These are phyloP conservation scores for Penicillium janthinellum DNA, from an alignment of 2,329 filamentous ascomycete species.

Conservation along the genomic window DNA sequence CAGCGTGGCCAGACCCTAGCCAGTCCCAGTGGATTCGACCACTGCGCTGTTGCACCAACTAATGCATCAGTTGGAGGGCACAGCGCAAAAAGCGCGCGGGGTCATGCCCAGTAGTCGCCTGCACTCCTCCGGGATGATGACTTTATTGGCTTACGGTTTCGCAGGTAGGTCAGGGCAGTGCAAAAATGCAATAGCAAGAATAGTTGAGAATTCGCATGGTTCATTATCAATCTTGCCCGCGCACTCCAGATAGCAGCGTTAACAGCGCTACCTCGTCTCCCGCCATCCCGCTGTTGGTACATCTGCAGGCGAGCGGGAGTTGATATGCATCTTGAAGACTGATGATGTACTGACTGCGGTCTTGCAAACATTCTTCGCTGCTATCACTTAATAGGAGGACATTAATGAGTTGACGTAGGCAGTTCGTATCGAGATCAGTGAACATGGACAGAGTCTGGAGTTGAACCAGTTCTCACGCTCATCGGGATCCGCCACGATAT, in stretches of 20 bases:
- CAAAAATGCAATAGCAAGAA: not conserved
- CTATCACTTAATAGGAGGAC: not conserved
- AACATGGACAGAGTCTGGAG: not conserved
- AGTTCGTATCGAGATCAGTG: not conserved
- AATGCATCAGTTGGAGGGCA: conserved; percentile 4
- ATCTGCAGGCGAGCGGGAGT: not conserved
- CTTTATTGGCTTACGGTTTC: not conserved
- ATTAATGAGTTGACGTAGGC: not conserved
- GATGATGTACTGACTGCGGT: no score
- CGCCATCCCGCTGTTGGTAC: not conserved
- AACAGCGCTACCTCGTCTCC: not conserved
- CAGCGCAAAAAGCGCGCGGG: conserved; percentile 10
- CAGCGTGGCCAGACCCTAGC: conserved; percentile 4
- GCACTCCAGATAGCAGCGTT: conserved; percentile 7
- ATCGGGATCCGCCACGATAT: not conserved
- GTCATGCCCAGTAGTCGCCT: not conserved
- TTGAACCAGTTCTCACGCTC: not conserved
- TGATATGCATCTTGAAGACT: not conserved
- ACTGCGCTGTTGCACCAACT: not conserved
- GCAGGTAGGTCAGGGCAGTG: not conserved
- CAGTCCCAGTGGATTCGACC: not conserved
- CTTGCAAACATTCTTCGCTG: not conserved
- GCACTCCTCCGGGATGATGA: not conserved
- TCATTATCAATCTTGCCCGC: conserved; percentile 18
- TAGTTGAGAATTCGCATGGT: not conserved